Evolutionary conservation across 805 yeast species (phyloP).

Genomic region (Nakazawaea anatomiae): DNA sequence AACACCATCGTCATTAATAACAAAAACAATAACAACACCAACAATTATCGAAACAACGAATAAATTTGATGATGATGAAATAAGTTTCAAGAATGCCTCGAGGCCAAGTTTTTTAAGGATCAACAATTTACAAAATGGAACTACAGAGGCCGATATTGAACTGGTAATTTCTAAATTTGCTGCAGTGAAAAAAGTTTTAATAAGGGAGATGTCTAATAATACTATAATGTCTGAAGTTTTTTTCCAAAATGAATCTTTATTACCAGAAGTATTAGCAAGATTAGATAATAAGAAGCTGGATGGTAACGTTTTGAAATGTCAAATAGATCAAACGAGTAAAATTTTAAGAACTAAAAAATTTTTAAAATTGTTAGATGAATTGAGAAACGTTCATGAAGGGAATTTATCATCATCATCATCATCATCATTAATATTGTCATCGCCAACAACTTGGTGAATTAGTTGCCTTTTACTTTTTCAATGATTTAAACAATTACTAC

Average conservation of each 20-base stretch:
- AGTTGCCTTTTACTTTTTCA: too few species aligned
- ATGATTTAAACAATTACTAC: too few species aligned
- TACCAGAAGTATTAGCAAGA: conserved; percentile 23
- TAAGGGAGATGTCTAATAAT: conserved; percentile 19
- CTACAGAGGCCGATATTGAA: conserved; percentile 22
- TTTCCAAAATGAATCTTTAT: conserved; percentile 21
- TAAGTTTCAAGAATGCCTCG: conserved; percentile 19
- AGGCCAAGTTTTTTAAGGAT: conserved; percentile 21
- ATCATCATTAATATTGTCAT: not conserved
- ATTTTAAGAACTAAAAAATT: conserved; percentile 6
- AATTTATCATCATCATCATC: not conserved
- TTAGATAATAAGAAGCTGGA: conserved; percentile 43
- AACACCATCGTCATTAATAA: not conserved
- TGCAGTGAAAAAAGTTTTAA: conserved; percentile 14
- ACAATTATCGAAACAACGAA: too few species aligned
- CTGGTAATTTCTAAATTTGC: conserved; percentile 20
- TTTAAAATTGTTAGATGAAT: not conserved
- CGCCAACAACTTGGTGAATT: too few species aligned
- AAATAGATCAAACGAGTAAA: conserved; percentile 19
- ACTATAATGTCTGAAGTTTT: conserved; percentile 28
- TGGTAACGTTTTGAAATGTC: conserved; percentile 33
- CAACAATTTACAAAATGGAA: conserved; percentile 24
- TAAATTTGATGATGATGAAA: not conserved
- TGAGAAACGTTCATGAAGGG: not conserved
- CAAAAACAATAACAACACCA: too few species aligned